Base-by-base conservation (phyloP, 768 basidiomycete species). In the Filobasidium wieringae region DNA sequence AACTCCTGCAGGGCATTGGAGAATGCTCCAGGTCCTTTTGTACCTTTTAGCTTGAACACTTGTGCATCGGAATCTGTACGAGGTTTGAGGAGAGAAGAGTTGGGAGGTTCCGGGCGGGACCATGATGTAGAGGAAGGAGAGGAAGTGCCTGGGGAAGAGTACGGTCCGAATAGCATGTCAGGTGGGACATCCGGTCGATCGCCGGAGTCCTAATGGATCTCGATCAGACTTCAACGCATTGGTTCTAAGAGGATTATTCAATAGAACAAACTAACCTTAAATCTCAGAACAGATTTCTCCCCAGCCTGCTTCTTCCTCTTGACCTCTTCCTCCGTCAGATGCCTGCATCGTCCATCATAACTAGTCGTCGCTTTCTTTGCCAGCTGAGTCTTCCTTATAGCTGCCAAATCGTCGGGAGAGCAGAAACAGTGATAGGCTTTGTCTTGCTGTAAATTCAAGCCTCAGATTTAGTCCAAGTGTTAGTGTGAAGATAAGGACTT, bases 351-450 rank as follows among this genome's bases (percentile, higher is more conserved):
- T 63, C 88, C 85, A 77, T 99, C 92, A 64, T 99, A 99, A 32
- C 54, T 55, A 7, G 49, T 36, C 1, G 36, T 32, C 0, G 84
- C 58, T 84, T 45, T 80, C 76, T 64, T 83, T 82, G 1, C 84
- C 84, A n/a, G 91, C 85, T 0, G 81, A 2, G 84, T 79, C 1
- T 84, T 84, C 31, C 87, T 82, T 17, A 82, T 86, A 11, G 78
- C 77, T 0, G 80, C 70, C 3, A 97, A 78, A 45, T 81, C 80
- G 60, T 86, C 83, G 0, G 82, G 77, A 1, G 85, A 80, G 73
- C 93, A 96, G 77, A 97, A 97, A 73, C 95, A 97, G 19, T 88
- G 84, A 70, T 99, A 99, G 7, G 92, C 93, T 58, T 86, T 82
- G 4, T 86, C 88, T 40, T 81, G 80, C 91, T 96, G 61, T 19